phyloP scores from a whole-genome alignment of 2,329 filamentous ascomycete genomes.

The Scedosporium boydii region DNA sequence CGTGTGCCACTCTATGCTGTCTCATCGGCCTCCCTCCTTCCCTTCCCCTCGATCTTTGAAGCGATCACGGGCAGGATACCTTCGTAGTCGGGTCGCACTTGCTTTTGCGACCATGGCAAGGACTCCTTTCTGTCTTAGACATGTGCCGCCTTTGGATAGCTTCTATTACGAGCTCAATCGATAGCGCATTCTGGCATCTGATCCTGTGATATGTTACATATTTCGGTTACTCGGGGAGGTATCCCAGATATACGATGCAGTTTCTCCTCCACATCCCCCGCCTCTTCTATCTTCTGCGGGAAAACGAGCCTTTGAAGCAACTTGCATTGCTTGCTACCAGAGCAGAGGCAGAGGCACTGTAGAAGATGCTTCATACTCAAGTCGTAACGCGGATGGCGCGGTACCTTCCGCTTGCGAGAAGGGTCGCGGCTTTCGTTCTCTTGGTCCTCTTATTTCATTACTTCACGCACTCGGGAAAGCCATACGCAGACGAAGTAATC shows the following conservation, averaged over 20 bases:
- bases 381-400: neutral
- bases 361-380: neutral
- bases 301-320: too few relatives aligned
- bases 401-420: slow-evolving; percentile 12
- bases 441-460: slow-evolving; percentile 17
- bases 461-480: slow-evolving; percentile 13
- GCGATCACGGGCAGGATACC: neutral
- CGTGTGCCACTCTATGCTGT: neutral
- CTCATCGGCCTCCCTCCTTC: neutral
- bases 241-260: neutral
- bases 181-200: too few relatives aligned
- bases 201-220: neutral
- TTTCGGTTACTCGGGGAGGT: neutral
- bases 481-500: slow-evolving; percentile 14
- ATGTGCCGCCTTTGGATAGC: neutral
- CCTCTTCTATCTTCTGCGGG: neutral
- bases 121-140: neutral
- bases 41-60: neutral
- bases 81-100: neutral
- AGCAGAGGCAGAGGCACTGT: neutral
- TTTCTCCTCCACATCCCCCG: neutral
- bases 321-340: neutral
- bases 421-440: slow-evolving; percentile 13
- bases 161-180: neutral
- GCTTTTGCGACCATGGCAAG: neutral